Conservation (phyloP, 1,284 basidiomycete genomes). For the Leccinum insolens region DNA sequence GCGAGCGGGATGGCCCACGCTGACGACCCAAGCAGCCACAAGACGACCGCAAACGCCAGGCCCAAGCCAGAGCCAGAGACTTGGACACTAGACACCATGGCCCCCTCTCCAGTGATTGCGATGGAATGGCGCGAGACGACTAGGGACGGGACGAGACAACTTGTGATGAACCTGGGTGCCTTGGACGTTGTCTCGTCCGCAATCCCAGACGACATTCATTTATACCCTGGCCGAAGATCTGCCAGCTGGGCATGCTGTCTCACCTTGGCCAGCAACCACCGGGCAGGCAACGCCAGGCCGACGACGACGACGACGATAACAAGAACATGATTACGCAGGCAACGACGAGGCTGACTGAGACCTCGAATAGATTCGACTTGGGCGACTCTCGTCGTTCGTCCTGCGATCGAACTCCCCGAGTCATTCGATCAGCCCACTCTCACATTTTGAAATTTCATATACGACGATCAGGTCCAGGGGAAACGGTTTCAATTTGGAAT, state of each 20-base stretch:
- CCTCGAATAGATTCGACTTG: not conserved
- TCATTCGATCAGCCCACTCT: not conserved
- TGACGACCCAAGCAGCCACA: conserved; percentile 7
- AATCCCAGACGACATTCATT: not conserved
- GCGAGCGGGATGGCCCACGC: conserved; percentile 16
- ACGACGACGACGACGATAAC: not conserved
- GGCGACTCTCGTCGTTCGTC: not conserved
- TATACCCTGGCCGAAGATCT: not conserved
- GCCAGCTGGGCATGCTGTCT: not conserved
- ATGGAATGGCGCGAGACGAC: not conserved
- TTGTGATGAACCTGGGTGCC: not conserved
- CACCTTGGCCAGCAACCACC: not conserved
- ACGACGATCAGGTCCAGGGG: not conserved
- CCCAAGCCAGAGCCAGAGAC: not conserved
- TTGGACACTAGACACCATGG: conserved; percentile 8
- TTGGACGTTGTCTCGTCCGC: not conserved
- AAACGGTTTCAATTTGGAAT: not conserved
- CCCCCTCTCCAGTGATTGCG: not conserved
- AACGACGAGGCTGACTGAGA: not conserved
- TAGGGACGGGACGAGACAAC: not conserved
- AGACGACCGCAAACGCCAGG: not conserved
- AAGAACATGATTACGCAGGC: not conserved
- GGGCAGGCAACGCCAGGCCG: not conserved
- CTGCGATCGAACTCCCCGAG: not conserved
- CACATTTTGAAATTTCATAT: not conserved